These are phyloP conservation scores for Botrytis deweyae DNA, from an alignment of 2,329 filamentous ascomycete species.

Conservation along the genomic window DNA sequence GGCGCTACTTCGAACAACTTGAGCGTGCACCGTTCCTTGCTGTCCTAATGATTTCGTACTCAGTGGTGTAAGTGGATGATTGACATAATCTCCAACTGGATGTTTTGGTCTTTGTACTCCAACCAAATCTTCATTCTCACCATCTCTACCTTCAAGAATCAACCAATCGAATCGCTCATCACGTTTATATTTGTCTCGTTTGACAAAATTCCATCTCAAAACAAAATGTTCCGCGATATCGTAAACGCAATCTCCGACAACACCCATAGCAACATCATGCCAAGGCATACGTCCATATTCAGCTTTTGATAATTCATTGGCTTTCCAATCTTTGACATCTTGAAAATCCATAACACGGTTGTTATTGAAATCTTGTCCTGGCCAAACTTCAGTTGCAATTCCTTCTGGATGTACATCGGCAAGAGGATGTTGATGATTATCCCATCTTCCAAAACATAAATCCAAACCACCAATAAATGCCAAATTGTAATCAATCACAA, in stretches of 20 bases:
- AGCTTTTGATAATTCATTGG: constrained; percentile 86
- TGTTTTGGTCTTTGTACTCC: constrained; percentile 87
- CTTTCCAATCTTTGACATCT: constrained; percentile 86
- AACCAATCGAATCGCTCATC: constrained; percentile 84
- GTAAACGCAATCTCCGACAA: constrained; percentile 86
- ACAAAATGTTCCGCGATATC: constrained; percentile 97
- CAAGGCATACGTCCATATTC: constrained; percentile 96
- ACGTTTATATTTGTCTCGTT: constrained; percentile 96
- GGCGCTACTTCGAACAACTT: constrained; percentile 83
- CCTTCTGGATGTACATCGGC: constrained; percentile 86
- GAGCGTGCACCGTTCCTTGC: constrained; percentile 74
- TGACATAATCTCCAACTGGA: constrained; percentile 82
- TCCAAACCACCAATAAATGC: constrained; percentile 95
- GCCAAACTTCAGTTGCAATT: constrained; percentile 81
- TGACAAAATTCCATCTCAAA: constrained; percentile 93
- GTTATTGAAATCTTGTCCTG: constrained; percentile 97
- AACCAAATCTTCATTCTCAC: constrained; percentile 78
- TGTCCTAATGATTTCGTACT: constrained; percentile 60
- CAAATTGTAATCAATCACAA: constrained; percentile 86
- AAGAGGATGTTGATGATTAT: constrained; percentile 78
- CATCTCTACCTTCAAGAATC: constrained; percentile 70
- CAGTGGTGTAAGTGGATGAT: constrained; percentile 73
- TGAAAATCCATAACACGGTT: constrained; percentile 96
- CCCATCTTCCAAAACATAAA: constrained; percentile 94
- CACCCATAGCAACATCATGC: constrained; percentile 92